Evolutionary conservation across 2,329 filamentous ascomycete species (phyloP), one percentile per base, ranked within the genome.

Genomic region (Aspergillus felis): DNA sequence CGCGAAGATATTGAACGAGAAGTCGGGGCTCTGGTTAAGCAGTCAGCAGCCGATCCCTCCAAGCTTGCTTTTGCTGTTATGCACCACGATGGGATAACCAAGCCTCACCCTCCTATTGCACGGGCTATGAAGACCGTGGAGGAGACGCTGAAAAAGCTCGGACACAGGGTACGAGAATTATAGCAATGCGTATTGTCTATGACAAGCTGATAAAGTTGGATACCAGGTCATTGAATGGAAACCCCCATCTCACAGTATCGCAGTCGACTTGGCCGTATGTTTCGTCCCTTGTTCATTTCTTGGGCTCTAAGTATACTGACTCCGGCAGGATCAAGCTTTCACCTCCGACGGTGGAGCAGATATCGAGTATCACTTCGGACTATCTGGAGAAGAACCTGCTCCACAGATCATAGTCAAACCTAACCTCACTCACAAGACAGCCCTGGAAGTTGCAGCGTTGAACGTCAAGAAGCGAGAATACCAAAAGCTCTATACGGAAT

Each of bases 401-500:
- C 64, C 74, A 0, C 79, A 83, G 42, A 57, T 75, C 1, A 74
- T 80, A 56, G 57, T 73, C 52, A 46, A 71, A 10, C 56, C 63
- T 35, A 44, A 68, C 66, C 51, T 59, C 64, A 6, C 65, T 64
- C 66, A 81, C 66, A 74, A 61, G 57, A 79, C 63, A 47, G 78
- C 77, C 0, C 69, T 63, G 4, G 71, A 78, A 25, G 76, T 82
- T 53, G 76, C 79, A 49, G 74, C 69, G 2, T 62, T 79, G 50
- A 87, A 86, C 5, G 69, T 86, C 1, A 69, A 72, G 17, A 84
- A 84, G 57, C 76, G 84, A 1, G 75, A 81, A 27, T 82, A 79
- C 51, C 82, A 86, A 63, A 82, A 82, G 57, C 71, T 76, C 20
- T 88, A 87, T 61, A 79, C 85, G 69, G 84, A 87, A 53, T 87